Evolutionary conservation across 2,329 filamentous ascomycete species (phyloP), one percentile per base, ranked within the genome.

Genomic region (Penicillium aurantiogriseum): DNA sequence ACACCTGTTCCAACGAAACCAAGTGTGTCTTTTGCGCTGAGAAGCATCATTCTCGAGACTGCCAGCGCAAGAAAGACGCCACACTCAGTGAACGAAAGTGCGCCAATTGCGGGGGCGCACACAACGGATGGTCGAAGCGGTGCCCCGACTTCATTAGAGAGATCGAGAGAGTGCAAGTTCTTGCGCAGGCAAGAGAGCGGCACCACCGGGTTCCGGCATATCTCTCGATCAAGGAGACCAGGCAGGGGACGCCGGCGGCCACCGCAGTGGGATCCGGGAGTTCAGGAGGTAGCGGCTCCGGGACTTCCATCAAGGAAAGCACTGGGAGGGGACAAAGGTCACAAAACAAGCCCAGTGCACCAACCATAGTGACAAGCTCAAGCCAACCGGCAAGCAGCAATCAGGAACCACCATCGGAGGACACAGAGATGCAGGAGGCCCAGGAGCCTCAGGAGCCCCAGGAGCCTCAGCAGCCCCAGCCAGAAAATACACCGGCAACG

Each of bases 191-290:
- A 7, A 31, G 45, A 9, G 29, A 47, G 19, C 2, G 45, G 2
- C 5, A 36, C 13, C 7, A 47, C 11, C 13, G 4, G 19, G 13
- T 47, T 3, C 45, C 29, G 2, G 19, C 2, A 13, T 36, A 47
- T 19, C 45, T 47, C n/a, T 47, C 7, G 10, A 35, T 46, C n/a
- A n/a, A n/a, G n/a, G n/a, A n/a, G n/a, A n/a, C n/a, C n/a, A n/a
- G 1, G 11, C 9, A 4, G 11, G 2, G 9, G 38, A 39, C 2
- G 5, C n/a, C 5, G 5, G n/a, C 5, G 0, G 1, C 5, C 1
- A 40, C 5, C 0, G 11, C 4, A 13, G 5, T 21, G 1, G 38
- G 10, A 40, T 21, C 21, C 21, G 5, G 38, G 1, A 40, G 38
- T 0, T 21, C 2, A 3, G 38, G 19, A 2, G 19, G 38, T 40